These are phyloP conservation scores for Penicillium sp. DNA, from an alignment of 2,329 filamentous ascomycete genomes.

Conservation along the genomic window DNA sequence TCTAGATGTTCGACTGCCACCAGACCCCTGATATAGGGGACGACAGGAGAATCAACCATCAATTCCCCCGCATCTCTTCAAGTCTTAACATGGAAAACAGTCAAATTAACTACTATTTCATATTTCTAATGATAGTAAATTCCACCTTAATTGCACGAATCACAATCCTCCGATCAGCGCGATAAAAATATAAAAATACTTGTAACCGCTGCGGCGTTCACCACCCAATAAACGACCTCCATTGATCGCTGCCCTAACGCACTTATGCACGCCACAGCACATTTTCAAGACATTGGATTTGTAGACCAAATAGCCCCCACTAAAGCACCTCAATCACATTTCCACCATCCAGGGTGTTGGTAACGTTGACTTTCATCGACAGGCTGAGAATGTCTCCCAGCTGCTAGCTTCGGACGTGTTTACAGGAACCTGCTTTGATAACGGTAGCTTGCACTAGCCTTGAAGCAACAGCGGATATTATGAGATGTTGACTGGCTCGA, in stretches of 20 bases:
- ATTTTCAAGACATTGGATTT: neutral
- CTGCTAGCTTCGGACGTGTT: conserved; percentile 1
- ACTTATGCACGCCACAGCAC: conserved; percentile 21
- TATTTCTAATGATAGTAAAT: conserved; percentile 27
- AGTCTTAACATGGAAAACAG: conserved; percentile 13
- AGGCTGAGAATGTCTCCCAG: conserved; percentile 8
- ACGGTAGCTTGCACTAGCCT: neutral
- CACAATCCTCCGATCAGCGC: conserved; percentile 7
- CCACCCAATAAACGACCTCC: conserved; percentile 13
- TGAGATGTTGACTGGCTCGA: neutral
- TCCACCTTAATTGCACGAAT: conserved; percentile 10
- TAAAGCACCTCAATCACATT: conserved; percentile 1
- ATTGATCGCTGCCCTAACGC: conserved; percentile 4
- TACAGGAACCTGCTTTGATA: neutral
- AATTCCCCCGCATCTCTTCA: conserved; percentile 18
- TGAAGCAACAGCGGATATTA: conserved; percentile 2
- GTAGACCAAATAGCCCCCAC: neutral
- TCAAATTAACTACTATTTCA: conserved; percentile 15
- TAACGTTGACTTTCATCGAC: conserved; percentile 12
- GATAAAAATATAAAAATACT: conserved; percentile 20
- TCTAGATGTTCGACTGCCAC: neutral
- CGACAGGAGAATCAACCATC: conserved; percentile 1
- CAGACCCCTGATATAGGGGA: conserved; percentile 21
- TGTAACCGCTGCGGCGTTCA: conserved; percentile 26
- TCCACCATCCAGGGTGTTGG: conserved; percentile 12